These are phyloP conservation scores for Emericellopsis terricola DNA, from an alignment of 495 filamentous ascomycete genomes.

Conservation along the genomic window DNA sequence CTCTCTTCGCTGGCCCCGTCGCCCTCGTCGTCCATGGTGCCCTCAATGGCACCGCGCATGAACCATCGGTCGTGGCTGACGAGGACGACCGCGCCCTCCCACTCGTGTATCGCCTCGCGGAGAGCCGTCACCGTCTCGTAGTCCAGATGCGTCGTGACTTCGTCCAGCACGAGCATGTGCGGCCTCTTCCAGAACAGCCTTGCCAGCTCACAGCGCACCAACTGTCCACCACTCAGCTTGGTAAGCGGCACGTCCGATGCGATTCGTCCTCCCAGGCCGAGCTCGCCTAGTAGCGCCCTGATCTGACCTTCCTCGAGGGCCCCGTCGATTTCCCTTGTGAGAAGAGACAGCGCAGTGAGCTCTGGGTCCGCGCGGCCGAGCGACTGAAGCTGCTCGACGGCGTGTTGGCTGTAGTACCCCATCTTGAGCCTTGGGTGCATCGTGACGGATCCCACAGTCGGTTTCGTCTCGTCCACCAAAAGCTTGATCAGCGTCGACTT, in stretches of 20 bases:
- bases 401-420: constrained; percentile 64
- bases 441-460: constrained; percentile 35
- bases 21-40: constrained; percentile 33
- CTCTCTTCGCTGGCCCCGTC: constrained; percentile 28
- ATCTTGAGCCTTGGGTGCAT: constrained; percentile 46
- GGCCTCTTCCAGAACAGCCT: constrained; percentile 46
- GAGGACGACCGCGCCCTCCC: constrained; percentile 51
- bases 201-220: constrained; percentile 60
- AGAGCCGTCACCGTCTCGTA: constrained; percentile 57
- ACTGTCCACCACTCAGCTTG: constrained; percentile 58
- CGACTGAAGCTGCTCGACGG: constrained; percentile 46
- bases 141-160: constrained; percentile 76
- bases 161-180: constrained; percentile 62
- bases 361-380: constrained; percentile 19
- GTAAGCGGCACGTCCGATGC: constrained; percentile 52
- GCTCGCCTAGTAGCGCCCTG: constrained; percentile 38
- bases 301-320: constrained; percentile 41
- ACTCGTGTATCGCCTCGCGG: constrained; percentile 40
- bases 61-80: constrained; percentile 69
- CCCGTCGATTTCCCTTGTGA: constrained; percentile 25
- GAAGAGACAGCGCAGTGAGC: constrained; percentile 42
- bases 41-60: constrained; percentile 49
- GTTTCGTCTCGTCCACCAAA: constrained; percentile 25
- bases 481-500: constrained; percentile 54
- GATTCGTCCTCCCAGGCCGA: constrained; percentile 46